A percentile compares a stretch with the other conserved stretches of the same genome.
Evolutionary conservation across 306 rosid genomes (phyloP).

Genomic region (Erythrophleum fordii): DNA sequence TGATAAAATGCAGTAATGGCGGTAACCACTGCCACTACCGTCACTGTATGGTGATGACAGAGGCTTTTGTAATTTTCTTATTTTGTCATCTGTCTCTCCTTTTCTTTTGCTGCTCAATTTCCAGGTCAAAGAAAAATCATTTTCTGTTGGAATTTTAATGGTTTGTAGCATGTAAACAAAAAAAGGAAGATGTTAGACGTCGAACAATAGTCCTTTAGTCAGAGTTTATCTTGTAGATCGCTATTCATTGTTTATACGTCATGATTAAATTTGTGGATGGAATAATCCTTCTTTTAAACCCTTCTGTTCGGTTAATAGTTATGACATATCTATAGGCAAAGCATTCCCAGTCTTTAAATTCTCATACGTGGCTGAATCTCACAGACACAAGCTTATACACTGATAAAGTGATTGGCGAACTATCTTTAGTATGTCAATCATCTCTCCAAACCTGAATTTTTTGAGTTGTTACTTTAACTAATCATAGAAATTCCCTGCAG

Average conservation of each 20-base stretch:
- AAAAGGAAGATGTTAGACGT: not conserved
- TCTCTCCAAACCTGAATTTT: slow-evolving; percentile 15
- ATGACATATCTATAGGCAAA: not conserved
- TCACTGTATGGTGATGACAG: not conserved
- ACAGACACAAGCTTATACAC: not conserved
- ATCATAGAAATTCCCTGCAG: slow-evolving; percentile 51
- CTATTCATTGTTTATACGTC: not conserved
- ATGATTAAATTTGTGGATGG: not conserved
- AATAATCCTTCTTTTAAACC: not conserved
- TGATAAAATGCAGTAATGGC: not conserved
- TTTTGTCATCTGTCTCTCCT: not conserved
- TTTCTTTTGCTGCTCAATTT: not conserved
- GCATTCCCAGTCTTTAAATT: slow-evolving; percentile 13
- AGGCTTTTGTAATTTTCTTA: not conserved
- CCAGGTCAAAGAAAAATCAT: not conserved
- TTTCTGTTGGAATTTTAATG: not conserved
- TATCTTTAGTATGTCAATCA: not conserved
- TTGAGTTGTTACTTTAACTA: slow-evolving; percentile 21
- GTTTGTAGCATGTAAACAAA: not conserved
- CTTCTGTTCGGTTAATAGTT: slow-evolving; percentile 10
- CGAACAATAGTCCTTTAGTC: not conserved
- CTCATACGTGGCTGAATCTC: not conserved
- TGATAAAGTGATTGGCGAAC: slow-evolving; percentile 23
- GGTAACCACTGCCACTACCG: not conserved
- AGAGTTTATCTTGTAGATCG: not conserved